Conservation (phyloP, 352 stramenopile species). For the Phytophthora podocarpi region DNA sequence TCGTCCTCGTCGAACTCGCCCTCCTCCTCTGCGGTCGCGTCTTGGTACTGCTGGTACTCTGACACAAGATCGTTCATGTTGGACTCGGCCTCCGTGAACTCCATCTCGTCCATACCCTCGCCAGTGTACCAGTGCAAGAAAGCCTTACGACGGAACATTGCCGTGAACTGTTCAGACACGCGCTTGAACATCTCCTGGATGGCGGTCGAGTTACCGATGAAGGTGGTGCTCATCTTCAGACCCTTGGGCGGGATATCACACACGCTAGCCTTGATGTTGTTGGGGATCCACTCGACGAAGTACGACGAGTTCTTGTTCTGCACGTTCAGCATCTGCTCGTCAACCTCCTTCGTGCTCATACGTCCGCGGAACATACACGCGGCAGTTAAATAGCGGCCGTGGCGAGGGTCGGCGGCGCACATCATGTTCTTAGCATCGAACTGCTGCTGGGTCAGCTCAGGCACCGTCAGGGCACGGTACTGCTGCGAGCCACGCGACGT, state of each 20-base stretch:
- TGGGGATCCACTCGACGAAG: constrained; percentile 99
- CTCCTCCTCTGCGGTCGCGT: constrained; percentile 98
- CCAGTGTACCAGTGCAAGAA: constrained; percentile 99
- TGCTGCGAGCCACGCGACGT: constrained; percentile 96
- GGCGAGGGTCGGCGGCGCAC: constrained; percentile 98
- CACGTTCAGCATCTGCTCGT: constrained; percentile 99
- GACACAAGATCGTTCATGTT: constrained; percentile 99
- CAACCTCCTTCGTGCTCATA: constrained; percentile 99
- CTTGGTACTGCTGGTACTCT: constrained; percentile 99
- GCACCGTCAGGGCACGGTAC: constrained; percentile 97
- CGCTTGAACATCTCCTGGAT: constrained; percentile 99
- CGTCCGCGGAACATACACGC: constrained; percentile 99
- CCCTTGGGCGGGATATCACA: constrained; percentile 99
- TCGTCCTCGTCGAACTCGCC: constrained; percentile 97
- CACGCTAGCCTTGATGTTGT: constrained; percentile 99
- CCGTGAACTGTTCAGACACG: constrained; percentile 99
- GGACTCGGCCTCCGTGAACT: constrained; percentile 99
- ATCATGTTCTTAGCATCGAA: constrained; percentile 99
- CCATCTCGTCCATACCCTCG: constrained; percentile 99
- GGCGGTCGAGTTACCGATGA: constrained; percentile 99
- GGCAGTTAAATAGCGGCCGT: constrained; percentile 99
- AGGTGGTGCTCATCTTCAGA: constrained; percentile 98
- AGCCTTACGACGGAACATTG: constrained; percentile 99
- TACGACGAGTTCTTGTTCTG: constrained; percentile 99
- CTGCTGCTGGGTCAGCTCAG: constrained; percentile 98